These are phyloP conservation scores for Camellia lanceoleosa DNA, from an alignment of 148 eudicot species.

Conservation along the genomic window DNA sequence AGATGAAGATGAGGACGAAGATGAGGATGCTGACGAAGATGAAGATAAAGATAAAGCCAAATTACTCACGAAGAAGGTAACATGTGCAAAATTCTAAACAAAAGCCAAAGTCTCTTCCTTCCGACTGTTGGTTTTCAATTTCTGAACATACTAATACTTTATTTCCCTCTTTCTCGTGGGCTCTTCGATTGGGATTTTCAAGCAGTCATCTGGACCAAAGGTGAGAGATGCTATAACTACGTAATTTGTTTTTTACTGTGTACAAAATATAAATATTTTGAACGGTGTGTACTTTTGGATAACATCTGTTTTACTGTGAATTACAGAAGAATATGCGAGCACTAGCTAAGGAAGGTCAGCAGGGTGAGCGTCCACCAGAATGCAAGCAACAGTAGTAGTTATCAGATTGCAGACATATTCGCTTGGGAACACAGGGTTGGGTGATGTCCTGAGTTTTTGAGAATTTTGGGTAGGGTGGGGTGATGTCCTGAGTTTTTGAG, in stretches of 20 bases:
- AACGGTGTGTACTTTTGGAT: not conserved
- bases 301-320: conserved; percentile 1
- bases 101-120: not conserved
- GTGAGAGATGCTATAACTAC: conserved; percentile 6
- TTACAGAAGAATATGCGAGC: conserved; percentile 59
- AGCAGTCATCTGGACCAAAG: conserved; percentile 20
- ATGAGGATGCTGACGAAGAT: conserved; percentile 53
- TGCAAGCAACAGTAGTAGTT: conserved; percentile 74
- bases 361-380: conserved; percentile 78
- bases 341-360: conserved; percentile 39
- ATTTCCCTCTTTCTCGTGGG: not conserved
- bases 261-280: not conserved
- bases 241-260: not conserved
- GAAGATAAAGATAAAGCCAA: conserved; percentile 46
- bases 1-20: conserved; percentile 53
- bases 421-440: not conserved
- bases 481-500: not conserved
- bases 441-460: too few species aligned
- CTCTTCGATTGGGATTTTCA: not conserved
- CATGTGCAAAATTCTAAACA: not conserved
- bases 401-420: not conserved
- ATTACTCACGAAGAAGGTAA: conserved; percentile 42
- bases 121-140: not conserved
- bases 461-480: too few species aligned
- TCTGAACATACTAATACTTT: too few species aligned